Base-by-base conservation (phyloP, 2,329 filamentous ascomycete species). In the Clonostachys rhizophaga region DNA sequence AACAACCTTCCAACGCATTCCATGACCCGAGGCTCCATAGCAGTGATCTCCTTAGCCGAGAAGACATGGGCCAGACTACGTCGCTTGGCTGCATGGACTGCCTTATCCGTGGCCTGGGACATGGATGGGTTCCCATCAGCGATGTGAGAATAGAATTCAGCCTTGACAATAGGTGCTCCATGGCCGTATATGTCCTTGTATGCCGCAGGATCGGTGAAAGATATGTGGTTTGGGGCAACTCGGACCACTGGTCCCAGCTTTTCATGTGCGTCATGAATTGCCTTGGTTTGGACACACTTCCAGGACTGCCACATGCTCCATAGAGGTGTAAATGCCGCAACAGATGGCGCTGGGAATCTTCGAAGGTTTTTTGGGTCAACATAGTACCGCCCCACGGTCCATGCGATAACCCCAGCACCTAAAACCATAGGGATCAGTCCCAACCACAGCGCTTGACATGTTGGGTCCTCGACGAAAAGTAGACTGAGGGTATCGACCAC, bases 171-270 rank as follows among this genome's bases (percentile, higher is more conserved):
- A 6, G 50, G 17, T 12, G 49, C 44, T 7, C 51, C 47, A 40
- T 54, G 52, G n/a, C 51, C 50, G 34, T 70, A 71, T n/a, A 73
- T 72, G 11, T 68, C 65, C 45, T 64, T 65, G 64, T 64, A 72
- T 3, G 63, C 65, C 10, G 57, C 45, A 5, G 58, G 34, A 4
- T 59, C 59, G 10, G 59, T 63, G 46, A 71, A 72, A 2, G 66
- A 64, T 1, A 76, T 60, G 20, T 65, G 49, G 36, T 66, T 66
- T 6, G 70, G 70, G 1, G 61, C 66, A 14, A 71, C 62, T 11
- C 66, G 67, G 4, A 72, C 65, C 8, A 68, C 60, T 0, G 67
- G 65, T 0, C 69, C 69, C 49, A 70, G 62, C 49, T 63, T 59
- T 9, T 59, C 51, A 46, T 71, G 68, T 0, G 71, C 53, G 6